Evolutionary conservation across 257 asterid genomes (phyloP).

Genomic region (Fraxinus quadrangulata): DNA sequence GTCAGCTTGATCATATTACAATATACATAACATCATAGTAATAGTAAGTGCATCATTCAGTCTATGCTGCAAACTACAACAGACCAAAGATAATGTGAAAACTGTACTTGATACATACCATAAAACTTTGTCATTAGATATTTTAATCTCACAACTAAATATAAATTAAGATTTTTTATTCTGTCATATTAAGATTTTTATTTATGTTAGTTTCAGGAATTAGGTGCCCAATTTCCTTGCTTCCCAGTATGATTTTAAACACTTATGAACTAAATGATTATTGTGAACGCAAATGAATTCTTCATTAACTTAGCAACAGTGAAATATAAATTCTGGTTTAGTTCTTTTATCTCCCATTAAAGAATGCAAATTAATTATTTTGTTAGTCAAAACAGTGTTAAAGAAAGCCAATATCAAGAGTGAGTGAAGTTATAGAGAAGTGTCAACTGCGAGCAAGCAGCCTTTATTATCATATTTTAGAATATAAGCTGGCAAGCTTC

Average conservation of each 20-base stretch:
- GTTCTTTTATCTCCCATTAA: not conserved
- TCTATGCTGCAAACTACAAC: not conserved
- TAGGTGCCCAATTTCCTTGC: not conserved
- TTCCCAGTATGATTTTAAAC: not conserved
- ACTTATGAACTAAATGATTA: not conserved
- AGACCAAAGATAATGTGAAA: not conserved
- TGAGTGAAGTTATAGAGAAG: not conserved
- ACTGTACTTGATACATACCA: not conserved
- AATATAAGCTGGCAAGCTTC: not conserved
- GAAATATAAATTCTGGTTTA: not conserved
- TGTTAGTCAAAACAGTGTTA: not conserved
- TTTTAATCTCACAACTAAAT: not conserved
- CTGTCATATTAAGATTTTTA: not conserved
- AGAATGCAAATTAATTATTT: too few relatives aligned
- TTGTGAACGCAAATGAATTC: not conserved
- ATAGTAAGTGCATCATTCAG: not conserved
- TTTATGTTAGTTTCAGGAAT: not conserved
- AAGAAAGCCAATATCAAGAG: not conserved
- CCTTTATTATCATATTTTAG: not conserved
- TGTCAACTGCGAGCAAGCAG: not conserved
- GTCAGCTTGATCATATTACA: slow-evolving; percentile 1
- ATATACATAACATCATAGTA: not conserved
- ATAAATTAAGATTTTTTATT: not conserved
- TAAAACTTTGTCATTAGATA: not conserved
- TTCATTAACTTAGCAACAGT: not conserved